Evolutionary conservation across 208 protist genomes (phyloP).

Genomic region (Trypanosomatidae sp.): DNA sequence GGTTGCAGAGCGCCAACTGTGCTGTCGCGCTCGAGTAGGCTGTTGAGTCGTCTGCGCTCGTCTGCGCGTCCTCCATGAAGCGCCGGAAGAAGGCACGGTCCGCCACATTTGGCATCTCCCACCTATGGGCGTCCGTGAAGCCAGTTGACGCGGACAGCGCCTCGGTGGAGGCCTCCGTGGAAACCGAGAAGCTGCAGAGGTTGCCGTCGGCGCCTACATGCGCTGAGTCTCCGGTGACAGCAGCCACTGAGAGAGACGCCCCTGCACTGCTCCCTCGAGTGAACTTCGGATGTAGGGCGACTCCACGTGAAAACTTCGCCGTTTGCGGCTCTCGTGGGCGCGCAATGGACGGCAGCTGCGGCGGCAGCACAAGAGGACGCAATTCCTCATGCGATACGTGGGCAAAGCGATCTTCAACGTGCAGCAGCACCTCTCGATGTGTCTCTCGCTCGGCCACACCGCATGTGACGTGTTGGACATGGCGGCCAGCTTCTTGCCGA

Average conservation of each 20-base stretch:
- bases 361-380: conserved; percentile 46
- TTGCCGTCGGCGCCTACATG: not conserved
- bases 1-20: conserved; percentile 7
- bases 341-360: conserved; percentile 37
- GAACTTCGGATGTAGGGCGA: conserved; percentile 7
- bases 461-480: conserved; percentile 27
- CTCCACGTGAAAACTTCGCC: conserved; percentile 33
- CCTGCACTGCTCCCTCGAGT: not conserved
- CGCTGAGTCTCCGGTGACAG: not conserved
- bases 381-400: conserved; percentile 17
- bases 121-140: conserved; percentile 21
- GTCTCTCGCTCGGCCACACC: conserved; percentile 27
- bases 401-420: conserved; percentile 57
- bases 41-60: no score
- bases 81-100: conserved; percentile 25
- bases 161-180: conserved; percentile 5
- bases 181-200: not conserved
- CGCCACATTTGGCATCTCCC: conserved; percentile 13
- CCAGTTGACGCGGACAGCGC: conserved; percentile 9
- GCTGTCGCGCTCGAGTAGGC: not conserved
- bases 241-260: not conserved
- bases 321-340: conserved; percentile 37
- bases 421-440: conserved; percentile 52
- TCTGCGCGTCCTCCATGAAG: not conserved
- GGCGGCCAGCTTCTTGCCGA: conserved; percentile 22